Percentiles rank a stretch among this genome's conserved stretches.
phyloP scores from a whole-genome alignment of 1,284 basidiomycete genomes.

The Sporisorium reilianum region DNA sequence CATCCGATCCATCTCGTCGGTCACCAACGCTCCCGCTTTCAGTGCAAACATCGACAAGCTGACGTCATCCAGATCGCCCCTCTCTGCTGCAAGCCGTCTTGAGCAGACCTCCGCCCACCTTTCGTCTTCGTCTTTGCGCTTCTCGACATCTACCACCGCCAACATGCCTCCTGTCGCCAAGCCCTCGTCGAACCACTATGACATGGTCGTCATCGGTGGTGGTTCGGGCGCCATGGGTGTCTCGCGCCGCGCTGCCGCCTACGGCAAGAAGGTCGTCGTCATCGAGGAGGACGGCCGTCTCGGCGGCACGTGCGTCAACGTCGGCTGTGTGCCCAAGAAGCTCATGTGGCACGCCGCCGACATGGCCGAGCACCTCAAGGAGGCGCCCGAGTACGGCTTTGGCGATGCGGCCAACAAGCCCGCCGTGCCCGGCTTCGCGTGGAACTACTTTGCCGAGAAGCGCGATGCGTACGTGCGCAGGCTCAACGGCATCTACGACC shows the following conservation, averaged over 20 bases:
- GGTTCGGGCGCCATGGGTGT: constrained; percentile 69
- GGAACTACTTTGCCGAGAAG: constrained; percentile 90
- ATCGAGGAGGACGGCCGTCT: constrained; percentile 82
- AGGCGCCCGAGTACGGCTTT: constrained; percentile 83
- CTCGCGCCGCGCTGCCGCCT: constrained; percentile 79
- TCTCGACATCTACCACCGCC: constrained; percentile 25
- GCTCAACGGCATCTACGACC: constrained; percentile 87
- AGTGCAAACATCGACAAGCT: constrained; percentile 23
- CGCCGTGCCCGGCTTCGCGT: constrained; percentile 77
- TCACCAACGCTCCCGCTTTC: neutral
- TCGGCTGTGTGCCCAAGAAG: constrained; percentile 77
- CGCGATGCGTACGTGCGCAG: constrained; percentile 93
- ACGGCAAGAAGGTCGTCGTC: constrained; percentile 92
- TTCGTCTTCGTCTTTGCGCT: constrained; percentile 1
- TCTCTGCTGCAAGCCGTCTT: constrained; percentile 22
- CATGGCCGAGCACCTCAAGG: constrained; percentile 79
- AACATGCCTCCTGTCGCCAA: constrained; percentile 65
- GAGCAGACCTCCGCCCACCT: constrained; percentile 37
- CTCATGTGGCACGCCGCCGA: constrained; percentile 99
- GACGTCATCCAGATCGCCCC: constrained; percentile 13
- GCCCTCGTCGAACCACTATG: constrained; percentile 59
- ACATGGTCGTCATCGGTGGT: constrained; percentile 68
- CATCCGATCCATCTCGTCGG: constrained; percentile 3
- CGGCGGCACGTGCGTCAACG: constrained; percentile 95
- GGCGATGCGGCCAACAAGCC: constrained; percentile 62